A percentile compares a stretch with the other conserved stretches of the same genome.
Conservation (phyloP, 1,284 basidiomycete genomes). For the Cutaneotrichosporon sp. region DNA sequence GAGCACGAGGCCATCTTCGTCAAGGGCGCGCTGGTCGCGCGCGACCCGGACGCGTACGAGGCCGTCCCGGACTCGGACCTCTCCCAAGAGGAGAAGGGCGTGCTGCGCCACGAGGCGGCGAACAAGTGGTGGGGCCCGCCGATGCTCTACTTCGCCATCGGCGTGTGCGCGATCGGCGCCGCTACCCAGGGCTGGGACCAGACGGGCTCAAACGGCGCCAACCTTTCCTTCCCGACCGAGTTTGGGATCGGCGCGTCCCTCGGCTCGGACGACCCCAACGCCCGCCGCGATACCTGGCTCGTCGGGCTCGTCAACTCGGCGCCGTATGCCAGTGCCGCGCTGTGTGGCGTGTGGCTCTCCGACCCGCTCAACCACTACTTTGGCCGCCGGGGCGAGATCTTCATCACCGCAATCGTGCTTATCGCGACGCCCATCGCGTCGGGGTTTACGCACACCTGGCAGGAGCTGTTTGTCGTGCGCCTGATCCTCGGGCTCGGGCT, state of each 20-base stretch:
- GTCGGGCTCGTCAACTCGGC: constrained; percentile 62
- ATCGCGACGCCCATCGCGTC: constrained; percentile 50
- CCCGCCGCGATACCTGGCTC: constrained; percentile 60
- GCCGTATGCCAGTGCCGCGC: constrained; percentile 25
- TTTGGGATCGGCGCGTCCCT: constrained; percentile 61
- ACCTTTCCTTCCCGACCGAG: constrained; percentile 62
- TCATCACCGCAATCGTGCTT: constrained; percentile 61
- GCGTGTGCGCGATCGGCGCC: constrained; percentile 34
- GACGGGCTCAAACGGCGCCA: constrained; percentile 48
- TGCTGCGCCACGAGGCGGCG: constrained; percentile 59
- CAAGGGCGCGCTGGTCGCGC: constrained; percentile 67
- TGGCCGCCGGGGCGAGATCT: constrained; percentile 70
- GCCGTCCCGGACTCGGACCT: constrained; percentile 58
- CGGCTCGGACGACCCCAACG: too few species aligned
- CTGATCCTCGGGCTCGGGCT: constrained; percentile 52
- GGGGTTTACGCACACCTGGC: constrained; percentile 63
- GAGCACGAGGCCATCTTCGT: constrained; percentile 51
- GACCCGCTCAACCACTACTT: constrained; percentile 66
- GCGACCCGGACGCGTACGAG: constrained; percentile 59
- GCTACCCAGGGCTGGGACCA: constrained; percentile 48
- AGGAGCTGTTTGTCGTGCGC: constrained; percentile 54
- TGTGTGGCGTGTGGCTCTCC: constrained; percentile 62
- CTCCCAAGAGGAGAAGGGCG: constrained; percentile 61
- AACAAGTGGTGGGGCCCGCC: constrained; percentile 66
- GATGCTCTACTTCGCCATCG: constrained; percentile 28